These are phyloP conservation scores for Bipolaris victoriae DNA, from an alignment of 2,329 filamentous ascomycete species.

Conservation along the genomic window DNA sequence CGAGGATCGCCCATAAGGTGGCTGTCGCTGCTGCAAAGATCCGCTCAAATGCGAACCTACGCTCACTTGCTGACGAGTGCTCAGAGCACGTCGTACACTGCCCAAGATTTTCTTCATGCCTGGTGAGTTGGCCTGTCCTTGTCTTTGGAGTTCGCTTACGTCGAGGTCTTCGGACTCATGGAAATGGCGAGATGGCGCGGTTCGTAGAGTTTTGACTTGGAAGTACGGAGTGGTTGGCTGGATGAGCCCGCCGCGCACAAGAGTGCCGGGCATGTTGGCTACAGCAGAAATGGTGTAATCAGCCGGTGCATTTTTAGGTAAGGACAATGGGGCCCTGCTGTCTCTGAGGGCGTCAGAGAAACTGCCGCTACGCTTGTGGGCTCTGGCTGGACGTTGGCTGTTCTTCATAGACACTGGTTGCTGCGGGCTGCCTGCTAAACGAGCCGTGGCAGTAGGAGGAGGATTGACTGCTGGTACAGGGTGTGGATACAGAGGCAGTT, in stretches of 20 bases:
- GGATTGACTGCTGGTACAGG: conserved; percentile 44
- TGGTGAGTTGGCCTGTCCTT: conserved; percentile 51
- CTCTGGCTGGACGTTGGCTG: conserved; percentile 41
- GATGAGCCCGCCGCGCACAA: conserved; percentile 85
- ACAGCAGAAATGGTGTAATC: conserved; percentile 60
- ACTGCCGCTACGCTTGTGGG: conserved; percentile 85
- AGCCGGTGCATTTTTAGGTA: conserved; percentile 52
- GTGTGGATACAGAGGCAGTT: conserved; percentile 49
- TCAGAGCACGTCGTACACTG: conserved; percentile 81
- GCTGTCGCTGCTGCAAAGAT: conserved; percentile 28
- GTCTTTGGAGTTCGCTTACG: conserved; percentile 29
- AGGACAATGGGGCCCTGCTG: conserved; percentile 61
- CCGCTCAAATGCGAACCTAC: conserved; percentile 33
- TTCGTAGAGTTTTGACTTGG: conserved; percentile 54
- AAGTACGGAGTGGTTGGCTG: conserved; percentile 84
- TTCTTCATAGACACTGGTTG: conserved; percentile 35
- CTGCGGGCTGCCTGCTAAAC: conserved; percentile 40
- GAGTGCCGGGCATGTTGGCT: conserved; percentile 75
- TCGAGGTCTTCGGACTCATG: conserved; percentile 38
- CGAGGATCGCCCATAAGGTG: conserved; percentile 36
- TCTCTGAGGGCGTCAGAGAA: conserved; percentile 84
- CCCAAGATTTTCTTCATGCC: conserved; percentile 87
- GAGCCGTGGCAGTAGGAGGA: conserved; percentile 34
- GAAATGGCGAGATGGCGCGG: conserved; percentile 42
- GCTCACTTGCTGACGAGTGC: conserved; percentile 58